Conservation (phyloP, 768 basidiomycete species). For the Tricholoma furcatifolium region DNA sequence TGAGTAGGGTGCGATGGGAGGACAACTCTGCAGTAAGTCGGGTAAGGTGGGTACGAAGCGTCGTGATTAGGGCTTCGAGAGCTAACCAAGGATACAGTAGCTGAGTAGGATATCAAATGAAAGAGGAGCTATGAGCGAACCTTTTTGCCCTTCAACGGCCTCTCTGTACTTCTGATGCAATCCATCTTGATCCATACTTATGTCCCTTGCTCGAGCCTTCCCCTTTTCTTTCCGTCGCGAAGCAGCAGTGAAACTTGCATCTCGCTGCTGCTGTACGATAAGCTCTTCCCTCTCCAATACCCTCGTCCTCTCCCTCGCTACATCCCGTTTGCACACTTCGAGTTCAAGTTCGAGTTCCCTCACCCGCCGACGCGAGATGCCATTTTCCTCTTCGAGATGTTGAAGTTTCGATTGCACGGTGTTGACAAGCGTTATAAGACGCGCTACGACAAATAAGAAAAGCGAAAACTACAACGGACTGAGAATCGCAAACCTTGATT, state of each 20-base stretch:
- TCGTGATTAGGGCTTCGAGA: constrained; percentile 74
- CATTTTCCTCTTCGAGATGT: constrained; percentile 79
- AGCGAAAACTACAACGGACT: neutral
- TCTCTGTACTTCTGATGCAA: constrained; percentile 61
- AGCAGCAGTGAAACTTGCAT: constrained; percentile 21
- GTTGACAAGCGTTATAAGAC: constrained; percentile 58
- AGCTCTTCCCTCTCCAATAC: constrained; percentile 57
- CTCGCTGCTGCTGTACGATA: constrained; percentile 34
- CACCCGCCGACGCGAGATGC: constrained; percentile 79
- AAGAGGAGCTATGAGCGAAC: constrained; percentile 35
- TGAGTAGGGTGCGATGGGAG: constrained; percentile 69
- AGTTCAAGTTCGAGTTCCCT: constrained; percentile 85
- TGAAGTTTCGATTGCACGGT: constrained; percentile 66
- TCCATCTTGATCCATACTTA: constrained; percentile 34
- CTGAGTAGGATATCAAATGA: constrained; percentile 19
- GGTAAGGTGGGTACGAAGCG: constrained; percentile 71
- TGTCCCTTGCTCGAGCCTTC: constrained; percentile 32
- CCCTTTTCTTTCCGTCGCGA: constrained; percentile 33
- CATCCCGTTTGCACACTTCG: constrained; percentile 80
- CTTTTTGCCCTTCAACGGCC: constrained; percentile 87
- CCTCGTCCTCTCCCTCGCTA: constrained; percentile 64
- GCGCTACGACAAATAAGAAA: constrained; percentile 39
- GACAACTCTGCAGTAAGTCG: constrained; percentile 79
- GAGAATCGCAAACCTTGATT: constrained; percentile 50
- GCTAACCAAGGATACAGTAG: constrained; percentile 42